phyloP scores from a whole-genome alignment of 192 early-diverging fungal genomes.

The Coemansia sp. region DNA sequence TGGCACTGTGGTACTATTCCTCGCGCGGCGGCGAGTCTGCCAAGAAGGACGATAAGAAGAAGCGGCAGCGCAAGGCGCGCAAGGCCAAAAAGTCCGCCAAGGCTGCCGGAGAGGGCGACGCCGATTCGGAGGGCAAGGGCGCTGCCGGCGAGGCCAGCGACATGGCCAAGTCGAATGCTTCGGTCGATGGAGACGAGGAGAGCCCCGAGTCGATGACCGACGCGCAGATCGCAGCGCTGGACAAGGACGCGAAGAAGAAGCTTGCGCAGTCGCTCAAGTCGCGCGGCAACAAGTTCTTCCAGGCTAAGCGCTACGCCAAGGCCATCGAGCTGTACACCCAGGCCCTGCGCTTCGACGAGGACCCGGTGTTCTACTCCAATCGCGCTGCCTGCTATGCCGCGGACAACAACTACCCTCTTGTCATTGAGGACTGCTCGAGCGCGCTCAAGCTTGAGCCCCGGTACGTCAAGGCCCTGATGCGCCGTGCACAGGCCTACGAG shows the following conservation, averaged over 20 bases:
- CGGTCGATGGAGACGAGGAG: constrained; percentile 38
- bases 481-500: constrained; percentile 68
- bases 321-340: constrained; percentile 85
- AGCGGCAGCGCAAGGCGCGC: constrained; percentile 17
- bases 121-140: background rate
- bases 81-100: constrained; percentile 36
- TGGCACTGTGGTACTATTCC: constrained; percentile 66
- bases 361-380: constrained; percentile 92
- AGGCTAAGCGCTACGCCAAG: constrained; percentile 74
- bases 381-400: constrained; percentile 91
- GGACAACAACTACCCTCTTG: constrained; percentile 65
- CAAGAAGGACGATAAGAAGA: constrained; percentile 43
- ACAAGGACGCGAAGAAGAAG: constrained; percentile 50
- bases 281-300: constrained; percentile 85
- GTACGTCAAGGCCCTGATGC: constrained; percentile 87
- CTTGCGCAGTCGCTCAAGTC: constrained; percentile 75
- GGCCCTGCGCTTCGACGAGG: constrained; percentile 77
- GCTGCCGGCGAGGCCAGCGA: constrained; percentile 9
- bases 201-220: constrained; percentile 48
- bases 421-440: constrained; percentile 81
- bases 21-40: constrained; percentile 16
- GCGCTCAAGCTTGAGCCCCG: constrained; percentile 77
- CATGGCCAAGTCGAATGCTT: constrained; percentile 13
- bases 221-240: constrained; percentile 52
- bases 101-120: constrained; percentile 16